Conservation (phyloP, 2,329 filamentous ascomycete species). For the Claviceps sp. region DNA sequence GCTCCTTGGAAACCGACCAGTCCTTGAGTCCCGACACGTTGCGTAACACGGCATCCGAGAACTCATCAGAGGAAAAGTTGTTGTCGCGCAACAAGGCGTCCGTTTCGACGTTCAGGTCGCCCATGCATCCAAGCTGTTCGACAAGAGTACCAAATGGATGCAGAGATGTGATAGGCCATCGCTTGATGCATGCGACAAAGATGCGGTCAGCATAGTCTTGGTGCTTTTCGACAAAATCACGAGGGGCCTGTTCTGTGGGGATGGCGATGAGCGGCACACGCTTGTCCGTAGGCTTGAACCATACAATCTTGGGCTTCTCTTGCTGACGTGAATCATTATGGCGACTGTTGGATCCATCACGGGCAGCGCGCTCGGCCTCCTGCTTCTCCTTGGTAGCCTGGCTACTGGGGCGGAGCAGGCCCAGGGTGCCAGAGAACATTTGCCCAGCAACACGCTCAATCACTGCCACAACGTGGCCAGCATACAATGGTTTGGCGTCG, state of each 20-base stretch:
- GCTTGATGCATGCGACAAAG: conserved; percentile 97
- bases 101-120: conserved; percentile 92
- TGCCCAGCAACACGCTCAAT: conserved; percentile 94
- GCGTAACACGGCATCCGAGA: conserved; percentile 88
- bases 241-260: conserved; percentile 91
- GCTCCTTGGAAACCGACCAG: conserved; percentile 77
- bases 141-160: conserved; percentile 97
- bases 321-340: conserved; percentile 67
- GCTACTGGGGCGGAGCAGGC: conserved; percentile 86
- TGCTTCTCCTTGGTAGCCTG: conserved; percentile 99
- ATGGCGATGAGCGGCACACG: conserved; percentile 96
- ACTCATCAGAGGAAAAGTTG: conserved; percentile 96
- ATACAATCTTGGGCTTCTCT: conserved; percentile 98
- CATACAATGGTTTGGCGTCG: conserved; percentile 93
- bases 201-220: conserved; percentile 96
- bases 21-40: conserved; percentile 75
- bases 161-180: conserved; percentile 98
- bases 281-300: conserved; percentile 99
- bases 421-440: conserved; percentile 97
- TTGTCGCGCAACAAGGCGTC: conserved; percentile 95
- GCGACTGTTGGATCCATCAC: conserved; percentile 61
- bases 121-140: conserved; percentile 94
- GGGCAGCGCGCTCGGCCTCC: conserved; percentile 84
- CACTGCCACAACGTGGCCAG: conserved; percentile 92
- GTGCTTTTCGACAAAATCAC: conserved; percentile 97